Evolutionary conservation across 495 filamentous ascomycete genomes (phyloP), one percentile per base, ranked within the genome.

Genomic region (Trichocladium uniseriatum): DNA sequence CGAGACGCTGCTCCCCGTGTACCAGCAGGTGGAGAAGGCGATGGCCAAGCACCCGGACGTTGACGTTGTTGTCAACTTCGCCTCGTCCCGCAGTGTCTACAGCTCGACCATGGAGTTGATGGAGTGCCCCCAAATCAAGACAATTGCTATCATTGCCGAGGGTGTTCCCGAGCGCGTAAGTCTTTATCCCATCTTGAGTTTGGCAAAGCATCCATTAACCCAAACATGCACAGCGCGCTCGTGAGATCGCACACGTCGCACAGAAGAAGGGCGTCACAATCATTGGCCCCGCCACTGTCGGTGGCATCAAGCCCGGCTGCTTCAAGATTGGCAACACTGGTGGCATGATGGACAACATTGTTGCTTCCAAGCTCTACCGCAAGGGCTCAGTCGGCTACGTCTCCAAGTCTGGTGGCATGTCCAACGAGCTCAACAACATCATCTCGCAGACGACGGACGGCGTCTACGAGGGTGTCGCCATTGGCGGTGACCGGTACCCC

Each of bases 291-390:
- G 92, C 92, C 51, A 98, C 92, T 47, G 92, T 98, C 54, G 92
- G 92, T 81, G 92, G 92, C 63, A 96, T 98, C 78, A 98, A 98
- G 80, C 92, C 92, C 52, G 94, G 92, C 71, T 83, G 86, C 64
- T 98, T 86, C 82, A 98, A 97, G 82, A 98, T 98, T 55, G 92
- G 92, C 70, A 98, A 98, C 79, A 98, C 92, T 54, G 92, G 92
- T 80, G 92, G 92, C 71, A 98, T 98, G 92, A 98, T 98, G 92
- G 92, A 98, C 80, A 98, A 98, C 80, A 98, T 98, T 61, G 92
- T 98, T 51, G 90, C 92, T 58, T 97, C 94, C 71, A 98, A 97
- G 82, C 87, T 98, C 43, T 98, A 98, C 82, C 92, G 92, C 71
- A 88, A 87, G 72, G 92, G 92, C 59, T 97, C 94, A 45, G 90